Evolutionary conservation across 2,329 filamentous ascomycete genomes (phyloP), one percentile per base, ranked within the genome.

Genomic region (Fusarium brevicatenulatum): DNA sequence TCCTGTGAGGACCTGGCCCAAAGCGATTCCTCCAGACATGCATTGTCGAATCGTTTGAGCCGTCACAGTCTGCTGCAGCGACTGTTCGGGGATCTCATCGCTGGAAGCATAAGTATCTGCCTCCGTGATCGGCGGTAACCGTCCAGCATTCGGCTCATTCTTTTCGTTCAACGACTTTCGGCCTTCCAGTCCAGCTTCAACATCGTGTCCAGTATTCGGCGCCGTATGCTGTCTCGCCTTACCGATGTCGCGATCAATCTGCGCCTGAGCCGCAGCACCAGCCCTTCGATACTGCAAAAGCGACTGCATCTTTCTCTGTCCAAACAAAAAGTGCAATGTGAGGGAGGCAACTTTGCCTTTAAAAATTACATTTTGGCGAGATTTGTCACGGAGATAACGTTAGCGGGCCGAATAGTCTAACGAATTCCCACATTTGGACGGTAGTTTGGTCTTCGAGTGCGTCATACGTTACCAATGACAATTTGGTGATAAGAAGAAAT

Each of bases 1-100:
- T 19, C 80, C 80, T 0, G 79, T 80, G 4, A 82, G 66, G 0
- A 75, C 74, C 16, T 77, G 78, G 6, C 79, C 78, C 3, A 82
- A 71, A 6, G 80, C 63, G 7, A 63, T 50, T 2, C 73, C 64
- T 5, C 50, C 42, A 5, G 73, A 73, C 16, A 63, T 36, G 7
- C 58, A 74, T 30, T 70, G 62, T 4, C 39, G 54, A 9, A 75
- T 61, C 0, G 68, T 71, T 8, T 64, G 63, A 5, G 58, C 53
- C 4, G 69, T 71, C 11, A 40, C 4, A 42, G 28, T 63, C 3
- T 40, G 50, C 8, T 76, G 62, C 13, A 71, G 44, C 2, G 53
- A 36, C 2, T 32, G 18, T 1, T 66, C 50, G 9, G 62, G 43
- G 1, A 55, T 47, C 19, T 66, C 46, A 3, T 56, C 40, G 15